Percentiles rank a stretch among this genome's conserved stretches.
Conservation (phyloP, 768 basidiomycete species). For the Rhizopogon vulgaris region DNA sequence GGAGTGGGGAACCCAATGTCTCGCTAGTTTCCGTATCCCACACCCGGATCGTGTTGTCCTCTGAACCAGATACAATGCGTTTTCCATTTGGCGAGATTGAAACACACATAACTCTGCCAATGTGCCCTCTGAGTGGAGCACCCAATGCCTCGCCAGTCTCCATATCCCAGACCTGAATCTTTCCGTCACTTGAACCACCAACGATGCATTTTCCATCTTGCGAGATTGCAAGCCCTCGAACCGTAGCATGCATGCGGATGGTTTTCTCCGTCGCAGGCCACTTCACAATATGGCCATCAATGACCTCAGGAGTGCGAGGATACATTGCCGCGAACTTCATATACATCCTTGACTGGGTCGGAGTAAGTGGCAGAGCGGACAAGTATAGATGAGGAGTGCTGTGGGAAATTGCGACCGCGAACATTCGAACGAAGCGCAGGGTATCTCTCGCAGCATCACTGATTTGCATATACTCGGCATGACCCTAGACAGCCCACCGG, state of each 20-base stretch:
- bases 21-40: not conserved
- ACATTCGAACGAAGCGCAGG: constrained; percentile 8
- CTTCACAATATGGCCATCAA: not conserved
- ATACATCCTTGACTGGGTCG: constrained; percentile 5
- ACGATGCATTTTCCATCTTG: constrained; percentile 1
- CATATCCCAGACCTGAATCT: constrained; percentile 7
- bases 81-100: constrained; percentile 4
- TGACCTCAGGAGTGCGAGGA: not conserved
- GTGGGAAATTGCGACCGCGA: constrained; percentile 9
- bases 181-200: constrained; percentile 1
- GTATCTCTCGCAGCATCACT: constrained; percentile 4
- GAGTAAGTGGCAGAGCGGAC: constrained; percentile 20
- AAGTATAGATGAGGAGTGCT: constrained; percentile 21
- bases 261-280: not conserved
- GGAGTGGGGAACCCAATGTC: not conserved
- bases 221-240: not conserved
- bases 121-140: not conserved
- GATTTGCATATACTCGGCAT: not conserved
- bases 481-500: not conserved
- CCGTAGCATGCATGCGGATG: too few species aligned
- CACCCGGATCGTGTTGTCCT: constrained; percentile 4
- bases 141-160: not conserved
- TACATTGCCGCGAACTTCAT: not conserved
- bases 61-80: not conserved
- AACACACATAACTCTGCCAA: not conserved